Evolutionary conservation across 371 early-diverging fungal species (phyloP), one percentile per base, ranked within the genome.

Genomic region (Sporodiniella umbellata): DNA sequence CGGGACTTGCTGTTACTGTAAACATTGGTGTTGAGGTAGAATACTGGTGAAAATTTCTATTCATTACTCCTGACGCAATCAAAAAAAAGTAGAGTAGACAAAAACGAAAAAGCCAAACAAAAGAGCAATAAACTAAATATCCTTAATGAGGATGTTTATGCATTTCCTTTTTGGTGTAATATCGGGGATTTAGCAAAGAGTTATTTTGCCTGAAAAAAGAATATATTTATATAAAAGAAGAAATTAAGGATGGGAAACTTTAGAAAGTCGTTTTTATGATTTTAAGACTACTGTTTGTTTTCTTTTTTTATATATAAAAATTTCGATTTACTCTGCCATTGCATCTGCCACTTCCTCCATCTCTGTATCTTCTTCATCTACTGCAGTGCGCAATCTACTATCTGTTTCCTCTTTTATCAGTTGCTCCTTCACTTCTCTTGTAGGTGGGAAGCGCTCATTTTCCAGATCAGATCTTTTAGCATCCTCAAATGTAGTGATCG

Each of bases 401-500:
- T 80, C 77, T n/a, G 70, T 71, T 58, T 68, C 59, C 38, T 78
- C 70, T 50, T 78, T 78, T 22, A 62, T 49, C 56, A 67, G 49
- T n/a, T 61, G 62, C 22, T 68, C 76, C 39, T 66, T 71, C 43
- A 70, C 71, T 54, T 74, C 74, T 54, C 81, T 73, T 10, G 80
- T 75, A 6, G 95, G 96, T 21, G 98, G 98, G 51, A 96, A 58
- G 35, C 88, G 81, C 68, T 98, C 98, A 61, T 98, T 98, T 44
- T 93, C 90, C 15, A 80, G 55, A 69, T 98, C 96, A 22, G 88
- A 87, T 18, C 69, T 70, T 59, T 86, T 88, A n/a, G 96, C 98
- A 58, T 95, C 92, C 31, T 96, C 96, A 72, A 96, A 96, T 30
- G 88, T 79, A 10, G 83, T 80, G 61, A 95, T 94, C 23, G 92